These are phyloP conservation scores for Gastrolobium villosum DNA, from an alignment of 306 rosid species.

Conservation along the genomic window DNA sequence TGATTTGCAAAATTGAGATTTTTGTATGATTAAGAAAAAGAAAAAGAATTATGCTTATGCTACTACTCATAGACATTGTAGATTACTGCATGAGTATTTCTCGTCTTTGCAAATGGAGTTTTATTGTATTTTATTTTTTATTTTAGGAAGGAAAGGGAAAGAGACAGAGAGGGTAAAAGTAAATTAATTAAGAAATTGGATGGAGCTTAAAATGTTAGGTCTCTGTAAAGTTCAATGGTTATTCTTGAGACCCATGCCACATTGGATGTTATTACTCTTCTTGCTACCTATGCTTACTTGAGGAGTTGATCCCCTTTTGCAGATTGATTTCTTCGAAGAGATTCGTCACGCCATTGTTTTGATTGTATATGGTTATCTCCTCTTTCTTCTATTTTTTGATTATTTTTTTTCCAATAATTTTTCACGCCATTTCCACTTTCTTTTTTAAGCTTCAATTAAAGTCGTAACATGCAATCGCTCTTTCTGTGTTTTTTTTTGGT, in stretches of 20 bases:
- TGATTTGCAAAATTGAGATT: background rate
- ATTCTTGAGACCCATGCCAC: no score
- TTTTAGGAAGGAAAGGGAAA: background rate
- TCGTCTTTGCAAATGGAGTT: no score
- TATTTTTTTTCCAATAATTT: no score
- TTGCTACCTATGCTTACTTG: no score
- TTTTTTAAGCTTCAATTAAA: conserved; percentile 1
- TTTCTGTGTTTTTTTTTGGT: conserved; percentile 9
- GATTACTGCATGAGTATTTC: background rate
- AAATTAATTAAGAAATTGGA: background rate
- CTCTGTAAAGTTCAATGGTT: no score
- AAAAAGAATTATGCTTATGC: background rate
- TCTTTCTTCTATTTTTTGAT: background rate
- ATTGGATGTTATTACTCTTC: no score
- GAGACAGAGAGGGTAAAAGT: background rate
- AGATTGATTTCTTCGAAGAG: no score
- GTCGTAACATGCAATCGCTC: background rate
- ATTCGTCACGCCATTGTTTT: no score
- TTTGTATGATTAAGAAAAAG: no score
- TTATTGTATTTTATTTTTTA: background rate
- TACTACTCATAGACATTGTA: background rate
- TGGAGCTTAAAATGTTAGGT: background rate
- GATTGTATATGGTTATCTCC: no score
- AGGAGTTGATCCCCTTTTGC: no score
- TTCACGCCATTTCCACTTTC: background rate